phyloP scores from a whole-genome alignment of 2,329 filamentous ascomycete genomes.

The Fusarium staphyleae region DNA sequence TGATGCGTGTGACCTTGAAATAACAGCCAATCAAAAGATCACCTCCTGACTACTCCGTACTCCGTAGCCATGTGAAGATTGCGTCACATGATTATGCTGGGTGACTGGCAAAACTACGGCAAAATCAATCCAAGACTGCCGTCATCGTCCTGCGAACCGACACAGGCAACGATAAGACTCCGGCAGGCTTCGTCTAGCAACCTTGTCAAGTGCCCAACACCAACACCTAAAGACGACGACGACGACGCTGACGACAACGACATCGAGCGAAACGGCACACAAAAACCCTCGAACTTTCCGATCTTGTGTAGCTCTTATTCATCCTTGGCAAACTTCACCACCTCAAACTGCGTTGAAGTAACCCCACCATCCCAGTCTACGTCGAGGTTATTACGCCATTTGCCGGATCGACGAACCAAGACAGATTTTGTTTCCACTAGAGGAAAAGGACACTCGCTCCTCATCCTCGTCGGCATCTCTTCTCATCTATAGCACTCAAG shows the following conservation, averaged over 20 bases:
- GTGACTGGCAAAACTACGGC: slow-evolving; percentile 39
- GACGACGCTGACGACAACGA: slow-evolving; percentile 33
- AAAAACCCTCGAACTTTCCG: neutral
- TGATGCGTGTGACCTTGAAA: slow-evolving; percentile 8
- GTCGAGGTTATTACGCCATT: slow-evolving; percentile 38
- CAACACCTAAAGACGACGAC: slow-evolving; percentile 27
- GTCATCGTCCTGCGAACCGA: slow-evolving; percentile 43
- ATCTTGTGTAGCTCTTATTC: neutral
- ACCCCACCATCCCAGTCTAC: slow-evolving; percentile 39
- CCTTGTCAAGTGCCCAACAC: slow-evolving; percentile 17
- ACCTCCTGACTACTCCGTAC: neutral
- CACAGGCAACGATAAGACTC: slow-evolving; percentile 43
- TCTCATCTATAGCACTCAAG: slow-evolving; percentile 3
- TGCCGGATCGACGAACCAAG: slow-evolving; percentile 23
- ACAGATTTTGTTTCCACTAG: slow-evolving; percentile 3
- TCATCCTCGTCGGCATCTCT: slow-evolving; percentile 4
- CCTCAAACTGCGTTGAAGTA: neutral
- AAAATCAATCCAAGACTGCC: slow-evolving; percentile 35
- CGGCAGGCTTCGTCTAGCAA: slow-evolving; percentile 32
- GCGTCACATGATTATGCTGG: slow-evolving; percentile 43
- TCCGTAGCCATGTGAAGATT: slow-evolving; percentile 38
- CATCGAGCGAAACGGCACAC: slow-evolving; percentile 9
- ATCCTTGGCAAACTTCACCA: slow-evolving; percentile 1
- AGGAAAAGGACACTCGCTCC: slow-evolving; percentile 26
- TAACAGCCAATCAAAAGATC: slow-evolving; percentile 5